Evolutionary conservation across 1,139 yeast species (phyloP), one percentile per base, ranked within the genome.

Genomic region (Kluyveromyces sp.): DNA sequence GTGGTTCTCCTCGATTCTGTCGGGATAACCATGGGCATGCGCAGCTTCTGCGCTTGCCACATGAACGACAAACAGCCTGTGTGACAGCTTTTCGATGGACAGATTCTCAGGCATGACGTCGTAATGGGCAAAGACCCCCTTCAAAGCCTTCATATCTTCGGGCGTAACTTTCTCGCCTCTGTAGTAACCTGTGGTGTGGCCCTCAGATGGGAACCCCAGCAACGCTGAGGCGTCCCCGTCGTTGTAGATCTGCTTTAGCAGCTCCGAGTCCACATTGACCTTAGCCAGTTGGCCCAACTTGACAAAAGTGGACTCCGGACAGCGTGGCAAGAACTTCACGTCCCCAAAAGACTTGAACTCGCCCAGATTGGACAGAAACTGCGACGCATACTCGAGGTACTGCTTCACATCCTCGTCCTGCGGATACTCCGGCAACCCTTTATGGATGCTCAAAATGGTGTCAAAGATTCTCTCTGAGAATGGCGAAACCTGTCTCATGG

Each of bases 271-370:
- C 2, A 65, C 57, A 46, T 71, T 67, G 32, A 59, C 54, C 12
- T 58, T 61, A 4, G 66, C 54, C 4, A 43, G 26, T 20, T 60
- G 56, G 16, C 79, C 65, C n/a, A 71, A 62, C 17, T 66, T 53
- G 46, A 68, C 74, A 53, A 86, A 80, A 3, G 71, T 70, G 1
- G 65, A 74, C 33, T 53, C 56, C 0, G 70, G 42, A 34, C 85
- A 57, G 39, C 77, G 68, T 32, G 96, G 96, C 51, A 87, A 71
- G 59, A 86, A 86, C 65, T 87, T 87, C 52, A 77, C 77, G 65
- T 87, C 95, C 49, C 96, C 96, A 65, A 87, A 87, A 0, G 94
- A 82, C 66, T 85, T 86, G 71, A 78, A 87, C 63, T 87, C 87
- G 50, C 96, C 96, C 59, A 83, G 71, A 63, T 87, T 87, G 41